Evolutionary conservation across 768 basidiomycete species (phyloP), one percentile per base, ranked within the genome.

Genomic region (Exsudoporus frostii): DNA sequence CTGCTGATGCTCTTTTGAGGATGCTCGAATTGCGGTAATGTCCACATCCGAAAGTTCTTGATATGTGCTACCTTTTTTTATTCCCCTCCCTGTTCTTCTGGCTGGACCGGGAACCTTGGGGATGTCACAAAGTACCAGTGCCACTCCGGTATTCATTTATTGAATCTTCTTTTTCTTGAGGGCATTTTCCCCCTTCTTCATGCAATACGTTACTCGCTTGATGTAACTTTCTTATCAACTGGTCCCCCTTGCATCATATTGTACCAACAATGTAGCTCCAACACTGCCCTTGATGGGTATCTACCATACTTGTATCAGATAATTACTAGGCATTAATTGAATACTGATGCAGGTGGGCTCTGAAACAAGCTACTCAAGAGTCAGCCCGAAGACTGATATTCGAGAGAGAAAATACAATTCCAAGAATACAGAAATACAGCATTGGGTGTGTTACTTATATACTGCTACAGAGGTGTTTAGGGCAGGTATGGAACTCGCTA

Each of bases 1-100:
- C 25, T 6, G 60, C 63, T 6, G 32, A 43, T 5, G 40, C 19
- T 5, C 60, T 66, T 7, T 32, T 37, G 25, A 27, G 4, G 27
- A 33, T 20, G 34, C 55, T 65, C 24, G 52, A 39, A 11, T 29
- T 7, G 15, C 15, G 25, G 20, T 51, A 13, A 39, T 19, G 15
- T 11, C 39, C 7, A 34, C 17, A n/a, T 27, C 27, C 32, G n/a
- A 56, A 36, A n/a, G 17, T 5, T n/a, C 29, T 22, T 42, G 14
- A 19, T 29, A 4, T 10, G 30, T 29, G 27, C 27, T 32, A 11
- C 17, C 25, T 22, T 17, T 19, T 11, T 30, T 20, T 34, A 30
- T 30, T 32, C 10, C 4, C 40, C 19, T 39, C 42, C 7, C 14
- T 19, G 17, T 13, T 44, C 40, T 11, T 29, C 17, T 7, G 25